Evolutionary conservation across 768 basidiomycete genomes (phyloP), one percentile per base, ranked within the genome.

Genomic region (Pholiota molesta): DNA sequence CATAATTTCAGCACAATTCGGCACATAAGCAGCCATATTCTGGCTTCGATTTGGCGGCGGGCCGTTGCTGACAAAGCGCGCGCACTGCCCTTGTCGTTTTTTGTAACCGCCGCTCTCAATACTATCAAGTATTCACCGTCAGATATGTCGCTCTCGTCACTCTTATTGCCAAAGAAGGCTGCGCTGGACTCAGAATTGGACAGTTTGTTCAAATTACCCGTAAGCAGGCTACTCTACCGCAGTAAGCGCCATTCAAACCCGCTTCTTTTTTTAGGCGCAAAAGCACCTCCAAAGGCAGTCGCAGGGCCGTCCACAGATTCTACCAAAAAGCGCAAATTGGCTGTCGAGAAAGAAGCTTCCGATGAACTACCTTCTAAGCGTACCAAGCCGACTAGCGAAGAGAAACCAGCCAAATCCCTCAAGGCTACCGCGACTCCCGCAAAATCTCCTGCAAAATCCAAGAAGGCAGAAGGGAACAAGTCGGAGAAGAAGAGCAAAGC

Each of bases 131-230:
- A 16, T 21, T 44, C 19, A 11, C 47, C 14, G 0, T 11, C 47
- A 37, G 23, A 10, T 59, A 87, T 88, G 86, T 85, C 82, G 69
- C 80, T 88, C 23, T 76, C 86, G 19, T 81, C 84, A 1, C 72
- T 88, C 51, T 78, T 89, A 0, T 71, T 87, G 17, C 74, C 79
- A 33, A 72, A 73, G 11, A 77, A 77, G 53, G 71, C 70, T 6
- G 56, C 57, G 1, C 75, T 88, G 35, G 90, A 91, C 68, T 73
- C 74, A 3, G 89, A 88, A 51, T 78, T 92, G 9, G 88, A 91
- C 67, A 78, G 81, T 26, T 67, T 92, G 29, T 90, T 92, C 69
- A 79, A 79, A 31, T 69, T 80, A 39, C 80, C 82, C 63, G 83
- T 71, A 57, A 55, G 61, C 44, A 26, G 42, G 33, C 21, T 10